Percentiles rank a stretch among this genome's conserved stretches.
Evolutionary conservation across 176 grass and related monocot species (phyloP).

Genomic region (sorghum (Sorghum bicolor)): Sorghum_bicolor_NCBIv3 NC_012871.2:18696001-18696500

Average conservation of each 20-base stretch:
- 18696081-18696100: constrained; percentile 78
- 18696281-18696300: constrained; percentile 96
- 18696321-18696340: constrained; percentile 82
- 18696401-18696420: background rate
- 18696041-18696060: constrained; percentile 94
- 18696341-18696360: constrained; percentile 94
- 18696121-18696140: constrained; percentile 85
- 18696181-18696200: background rate
- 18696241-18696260: constrained; percentile 96
- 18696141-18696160: constrained; percentile 75
- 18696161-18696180: background rate
- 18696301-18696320: constrained; percentile 74
- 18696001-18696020: constrained; percentile 97
- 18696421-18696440: background rate
- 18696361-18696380: constrained; percentile 94
- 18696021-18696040: constrained; percentile 88
- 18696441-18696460: background rate
- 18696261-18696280: constrained; percentile 99
- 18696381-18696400: constrained; percentile 71
- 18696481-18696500: background rate
- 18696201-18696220: background rate
- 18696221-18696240: constrained; percentile 41
- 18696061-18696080: constrained; percentile 93
- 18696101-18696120: constrained; percentile 76
- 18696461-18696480: background rate